Percentiles rank a stretch among this genome's conserved stretches.
Conservation (phyloP, 208 protist species). For the Leishmania arabica region DNA sequence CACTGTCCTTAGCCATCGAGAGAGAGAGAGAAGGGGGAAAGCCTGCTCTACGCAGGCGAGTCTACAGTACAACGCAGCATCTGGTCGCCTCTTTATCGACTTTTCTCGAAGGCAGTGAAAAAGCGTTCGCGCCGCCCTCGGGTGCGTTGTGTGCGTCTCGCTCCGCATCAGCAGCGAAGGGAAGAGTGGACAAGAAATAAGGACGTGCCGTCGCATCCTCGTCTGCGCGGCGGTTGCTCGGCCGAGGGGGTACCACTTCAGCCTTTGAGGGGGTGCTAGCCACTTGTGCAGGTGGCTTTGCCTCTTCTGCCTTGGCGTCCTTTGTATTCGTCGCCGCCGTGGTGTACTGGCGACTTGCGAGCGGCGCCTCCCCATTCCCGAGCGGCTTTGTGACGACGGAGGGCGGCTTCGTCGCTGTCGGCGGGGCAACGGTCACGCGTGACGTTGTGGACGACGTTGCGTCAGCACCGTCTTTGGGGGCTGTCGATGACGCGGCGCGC, state of each 20-base stretch:
- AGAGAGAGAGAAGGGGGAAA: not conserved
- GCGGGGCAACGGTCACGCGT: not conserved
- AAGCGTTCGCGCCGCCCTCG: not conserved
- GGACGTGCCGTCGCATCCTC: not conserved
- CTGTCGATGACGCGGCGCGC: not conserved
- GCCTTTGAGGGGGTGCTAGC: not conserved
- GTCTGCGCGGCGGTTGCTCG: not conserved
- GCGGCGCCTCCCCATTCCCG: not conserved
- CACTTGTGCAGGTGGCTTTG: not conserved
- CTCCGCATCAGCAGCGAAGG: not conserved
- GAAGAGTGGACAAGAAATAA: not conserved
- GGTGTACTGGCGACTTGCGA: not conserved
- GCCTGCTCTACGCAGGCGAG: not conserved
- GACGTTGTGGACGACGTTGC: not conserved
- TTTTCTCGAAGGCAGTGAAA: not conserved
- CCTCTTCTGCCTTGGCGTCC: not conserved
- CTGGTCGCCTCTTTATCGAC: conserved; percentile 3
- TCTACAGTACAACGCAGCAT: conserved; percentile 21
- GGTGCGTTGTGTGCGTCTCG: not conserved
- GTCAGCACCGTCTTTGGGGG: not conserved
- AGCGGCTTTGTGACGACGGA: not conserved
- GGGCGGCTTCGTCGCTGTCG: not conserved
- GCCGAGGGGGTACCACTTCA: not conserved
- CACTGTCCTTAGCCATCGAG: not conserved
- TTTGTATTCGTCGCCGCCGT: not conserved